A percentile compares a stretch with the other conserved stretches of the same genome.
phyloP scores from a whole-genome alignment of 768 basidiomycete species.

The Phaeotremella skinneri region DNA sequence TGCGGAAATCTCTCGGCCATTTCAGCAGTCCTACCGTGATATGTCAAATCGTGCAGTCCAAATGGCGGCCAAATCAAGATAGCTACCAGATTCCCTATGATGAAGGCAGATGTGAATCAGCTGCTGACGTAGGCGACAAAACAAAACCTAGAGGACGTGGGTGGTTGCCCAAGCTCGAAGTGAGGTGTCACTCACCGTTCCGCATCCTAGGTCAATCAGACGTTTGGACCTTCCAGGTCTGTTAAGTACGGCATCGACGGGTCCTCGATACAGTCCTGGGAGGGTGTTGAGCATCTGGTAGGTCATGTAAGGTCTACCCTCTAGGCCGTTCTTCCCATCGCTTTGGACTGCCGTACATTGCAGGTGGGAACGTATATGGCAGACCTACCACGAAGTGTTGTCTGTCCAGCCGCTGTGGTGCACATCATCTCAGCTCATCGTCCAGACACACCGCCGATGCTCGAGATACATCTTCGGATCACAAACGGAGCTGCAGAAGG shows the following conservation, averaged over 20 bases:
- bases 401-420: constrained; percentile 14
- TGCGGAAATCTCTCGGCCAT: constrained; percentile 22
- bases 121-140: too few relatives aligned
- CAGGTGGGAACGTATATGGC: background rate
- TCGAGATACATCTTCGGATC: background rate
- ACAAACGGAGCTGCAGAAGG: background rate
- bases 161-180: too few relatives aligned
- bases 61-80: too few relatives aligned
- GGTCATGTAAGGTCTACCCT: background rate
- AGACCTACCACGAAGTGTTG: constrained; percentile 19
- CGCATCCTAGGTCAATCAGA: constrained; percentile 23
- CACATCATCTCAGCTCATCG: background rate
- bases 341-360: too few relatives aligned
- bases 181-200: constrained; percentile 16
- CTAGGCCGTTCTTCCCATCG: too few relatives aligned
- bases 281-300: constrained; percentile 8
- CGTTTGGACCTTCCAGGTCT: constrained; percentile 1
- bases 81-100: constrained; percentile 5
- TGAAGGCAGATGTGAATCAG: too few relatives aligned
- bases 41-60: too few relatives aligned
- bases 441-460: background rate
- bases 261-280: constrained; percentile 22
- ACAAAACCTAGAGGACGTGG: too few relatives aligned
- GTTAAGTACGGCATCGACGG: constrained; percentile 15
- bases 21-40: constrained; percentile 11